Evolutionary conservation across 805 yeast genomes (phyloP), one percentile per base, ranked within the genome.

Genomic region (Grigorovia transvaalensis): DNA sequence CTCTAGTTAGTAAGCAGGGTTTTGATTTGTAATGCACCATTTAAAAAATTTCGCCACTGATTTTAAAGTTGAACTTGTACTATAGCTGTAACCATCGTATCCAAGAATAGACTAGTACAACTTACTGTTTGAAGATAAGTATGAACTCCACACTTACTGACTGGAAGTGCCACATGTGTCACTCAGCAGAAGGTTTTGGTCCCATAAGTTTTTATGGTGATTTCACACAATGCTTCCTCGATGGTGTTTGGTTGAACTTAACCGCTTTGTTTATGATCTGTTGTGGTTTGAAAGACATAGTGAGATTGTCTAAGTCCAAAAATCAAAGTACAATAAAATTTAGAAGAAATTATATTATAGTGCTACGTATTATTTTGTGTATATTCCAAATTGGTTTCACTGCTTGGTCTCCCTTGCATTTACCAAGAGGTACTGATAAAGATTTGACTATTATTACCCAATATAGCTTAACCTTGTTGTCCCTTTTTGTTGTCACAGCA

Each of bases 201-300:
- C 77, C 77, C 9, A 58, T 74, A 5, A 72, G 77, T 0, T 59
- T 51, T 18, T 73, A 76, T 61, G 76, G 76, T 42, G 88, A 82
- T 57, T 71, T 82, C 49, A 76, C 85, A 1, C 79, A 79, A 7
- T 81, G 86, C 56, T 78, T 82, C 59, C 70, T 77, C 17, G 80
- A 79, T 57, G 85, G 84, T 29, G 67, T 70, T 0, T 56, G 81
- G 5, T 71, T 76, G 50, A 70, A 76, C 18, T 49, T 64, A 1
- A 55, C 75, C 0, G 76, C 78, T 13, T 38, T 73, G 15, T 63
- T 71, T 23, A 72, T 79, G 71, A 55, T 80, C 2, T 18, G 72
- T 0, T 59, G 71, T 38, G 84, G 83, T 4, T 43, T 64, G 1
- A 62, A 65, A 54, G 74, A 73, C 49, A 59, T 75, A n/a, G 54